These are phyloP conservation scores for Aspergillus oerlinghausenensis DNA, from an alignment of 2,329 filamentous ascomycete genomes.

Conservation along the genomic window DNA sequence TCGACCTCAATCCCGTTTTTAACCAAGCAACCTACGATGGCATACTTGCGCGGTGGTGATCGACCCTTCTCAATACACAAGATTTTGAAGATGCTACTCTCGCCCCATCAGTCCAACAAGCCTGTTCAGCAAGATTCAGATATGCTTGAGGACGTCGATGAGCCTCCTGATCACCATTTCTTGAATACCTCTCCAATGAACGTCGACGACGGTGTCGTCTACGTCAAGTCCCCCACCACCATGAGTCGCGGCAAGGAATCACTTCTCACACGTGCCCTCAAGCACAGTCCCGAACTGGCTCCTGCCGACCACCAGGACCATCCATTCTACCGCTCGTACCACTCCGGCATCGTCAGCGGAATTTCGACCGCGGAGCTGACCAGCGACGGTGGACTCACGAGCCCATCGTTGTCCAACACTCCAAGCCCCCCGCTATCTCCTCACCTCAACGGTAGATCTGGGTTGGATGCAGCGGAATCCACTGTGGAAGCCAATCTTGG, in stretches of 20 bases:
- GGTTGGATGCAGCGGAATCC: conserved; percentile 45
- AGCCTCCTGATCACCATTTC: conserved; percentile 66
- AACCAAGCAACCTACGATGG: conserved; percentile 19
- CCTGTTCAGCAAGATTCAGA: conserved; percentile 55
- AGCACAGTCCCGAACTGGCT: conserved; percentile 56
- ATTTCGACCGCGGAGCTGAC: conserved; percentile 86
- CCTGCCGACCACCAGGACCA: conserved; percentile 40
- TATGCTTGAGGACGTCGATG: conserved; percentile 70
- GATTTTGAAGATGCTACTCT: conserved; percentile 42
- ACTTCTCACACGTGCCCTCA: conserved; percentile 79
- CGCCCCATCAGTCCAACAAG: conserved; percentile 37
- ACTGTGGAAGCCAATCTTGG: conserved; percentile 60
- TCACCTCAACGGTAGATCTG: conserved; percentile 27
- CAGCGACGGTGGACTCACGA: conserved; percentile 89
- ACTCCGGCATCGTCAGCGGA: conserved; percentile 71
- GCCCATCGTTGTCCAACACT: conserved; percentile 79
- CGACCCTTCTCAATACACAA: conserved; percentile 36
- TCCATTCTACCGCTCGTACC: conserved; percentile 54
- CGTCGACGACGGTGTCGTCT: conserved; percentile 29
- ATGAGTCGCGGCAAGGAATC: conserved; percentile 64
- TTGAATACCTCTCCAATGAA: conserved; percentile 26
- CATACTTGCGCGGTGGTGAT: conserved; percentile 28
- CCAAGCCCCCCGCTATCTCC: conserved; percentile 75
- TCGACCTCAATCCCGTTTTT: conserved; percentile 2
- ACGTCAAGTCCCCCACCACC: conserved; percentile 46